Conservation (phyloP, 495 filamentous ascomycete genomes). For the Xylaria longipes region DNA sequence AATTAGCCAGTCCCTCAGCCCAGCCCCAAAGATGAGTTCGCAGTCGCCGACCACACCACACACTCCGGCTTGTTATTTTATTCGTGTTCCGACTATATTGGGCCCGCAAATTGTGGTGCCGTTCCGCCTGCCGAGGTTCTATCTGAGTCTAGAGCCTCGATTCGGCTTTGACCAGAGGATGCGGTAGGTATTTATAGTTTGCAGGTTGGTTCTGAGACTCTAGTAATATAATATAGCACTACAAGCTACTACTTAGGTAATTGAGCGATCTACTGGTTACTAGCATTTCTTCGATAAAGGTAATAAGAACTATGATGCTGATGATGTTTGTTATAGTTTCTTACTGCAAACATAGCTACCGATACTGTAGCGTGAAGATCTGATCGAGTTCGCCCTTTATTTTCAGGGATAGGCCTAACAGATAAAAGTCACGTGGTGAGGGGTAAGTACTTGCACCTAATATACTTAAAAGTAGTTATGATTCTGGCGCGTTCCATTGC, state of each 20-base stretch:
- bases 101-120: too few species aligned
- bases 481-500: neutral
- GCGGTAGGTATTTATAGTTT: neutral
- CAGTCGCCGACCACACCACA: slow-evolving; percentile 3
- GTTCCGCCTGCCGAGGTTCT: neutral
- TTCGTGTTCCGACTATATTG: neutral
- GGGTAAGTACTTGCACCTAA: neutral
- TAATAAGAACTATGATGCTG: neutral
- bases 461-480: neutral
- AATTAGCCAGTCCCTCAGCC: neutral
- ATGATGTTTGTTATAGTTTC: too few species aligned
- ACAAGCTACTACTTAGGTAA: neutral
- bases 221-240: neutral
- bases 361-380: neutral
- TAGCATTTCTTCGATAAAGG: neutral
- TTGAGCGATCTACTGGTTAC: neutral
- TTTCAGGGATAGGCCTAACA: neutral
- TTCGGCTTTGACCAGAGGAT: neutral
- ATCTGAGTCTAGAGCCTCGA: neutral
- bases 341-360: too few species aligned
- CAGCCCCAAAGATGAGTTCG: neutral
- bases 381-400: neutral
- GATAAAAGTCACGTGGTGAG: slow-evolving; percentile 7
- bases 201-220: neutral
- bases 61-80: neutral